Conservation (phyloP, 345 rosid species). For the Linum usitatissimum region DNA sequence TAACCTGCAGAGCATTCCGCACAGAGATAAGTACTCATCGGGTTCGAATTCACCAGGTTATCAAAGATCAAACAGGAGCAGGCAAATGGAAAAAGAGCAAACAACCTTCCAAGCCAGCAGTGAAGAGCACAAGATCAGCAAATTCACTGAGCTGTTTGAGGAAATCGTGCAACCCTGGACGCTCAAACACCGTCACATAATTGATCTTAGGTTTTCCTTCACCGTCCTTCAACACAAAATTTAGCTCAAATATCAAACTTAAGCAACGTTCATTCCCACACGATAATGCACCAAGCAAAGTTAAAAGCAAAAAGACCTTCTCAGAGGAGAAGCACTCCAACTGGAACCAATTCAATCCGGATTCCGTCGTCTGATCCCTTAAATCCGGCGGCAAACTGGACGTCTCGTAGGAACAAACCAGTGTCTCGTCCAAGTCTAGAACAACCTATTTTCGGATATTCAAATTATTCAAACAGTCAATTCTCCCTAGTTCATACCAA, state of each 20-base stretch:
- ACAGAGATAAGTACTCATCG: conserved; percentile 1
- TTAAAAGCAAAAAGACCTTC: conserved; percentile 41
- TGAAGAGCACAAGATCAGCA: conserved; percentile 77
- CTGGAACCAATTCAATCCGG: conserved; percentile 84
- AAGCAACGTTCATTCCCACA: not conserved
- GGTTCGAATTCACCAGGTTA: not conserved
- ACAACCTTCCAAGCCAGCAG: conserved; percentile 93
- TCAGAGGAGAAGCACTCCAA: conserved; percentile 83
- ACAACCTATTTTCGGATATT: conserved; percentile 51
- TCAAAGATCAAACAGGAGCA: not conserved
- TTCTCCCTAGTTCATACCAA: not conserved
- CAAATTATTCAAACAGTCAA: not conserved
- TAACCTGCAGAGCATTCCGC: conserved; percentile 44
- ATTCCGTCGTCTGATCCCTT: conserved; percentile 58
- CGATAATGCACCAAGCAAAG: conserved; percentile 2
- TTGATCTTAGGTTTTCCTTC: conserved; percentile 71
- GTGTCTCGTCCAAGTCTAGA: conserved; percentile 94
- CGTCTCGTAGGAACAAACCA: conserved; percentile 86
- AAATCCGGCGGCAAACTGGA: conserved; percentile 59
- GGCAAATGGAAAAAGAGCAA: not conserved
- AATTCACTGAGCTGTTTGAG: conserved; percentile 57
- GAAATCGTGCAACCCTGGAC: conserved; percentile 85
- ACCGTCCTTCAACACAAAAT: conserved; percentile 40
- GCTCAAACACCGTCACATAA: conserved; percentile 82
- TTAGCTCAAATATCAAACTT: not conserved